Evolutionary conservation across 225 moss, liverwort and hornwort genomes (phyloP).

Genomic region (Pseudoscleropodium purum): DNA sequence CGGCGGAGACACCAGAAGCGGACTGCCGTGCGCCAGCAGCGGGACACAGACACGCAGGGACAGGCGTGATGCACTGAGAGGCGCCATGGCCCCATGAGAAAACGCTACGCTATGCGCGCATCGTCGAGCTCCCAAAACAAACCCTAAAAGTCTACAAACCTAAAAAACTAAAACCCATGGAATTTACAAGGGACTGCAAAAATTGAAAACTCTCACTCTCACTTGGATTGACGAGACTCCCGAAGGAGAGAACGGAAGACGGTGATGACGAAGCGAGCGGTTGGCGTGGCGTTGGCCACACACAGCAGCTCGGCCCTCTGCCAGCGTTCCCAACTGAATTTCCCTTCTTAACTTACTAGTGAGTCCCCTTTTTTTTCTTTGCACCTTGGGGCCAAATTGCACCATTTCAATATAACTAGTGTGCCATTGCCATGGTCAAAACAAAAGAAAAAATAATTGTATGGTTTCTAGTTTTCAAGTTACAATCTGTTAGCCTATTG

Average conservation of each 20-base stretch:
- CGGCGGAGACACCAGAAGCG: constrained; percentile 24
- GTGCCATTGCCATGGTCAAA: too few species aligned
- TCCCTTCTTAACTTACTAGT: too few species aligned
- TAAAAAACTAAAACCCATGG: not conserved
- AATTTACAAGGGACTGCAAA: not conserved
- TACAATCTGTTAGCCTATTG: too few species aligned
- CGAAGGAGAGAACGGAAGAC: not conserved
- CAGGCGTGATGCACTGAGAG: constrained; percentile 26
- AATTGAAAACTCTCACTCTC: not conserved
- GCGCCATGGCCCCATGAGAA: constrained; percentile 50
- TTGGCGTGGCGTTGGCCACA: not conserved
- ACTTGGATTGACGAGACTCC: not conserved
- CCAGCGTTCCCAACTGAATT: not conserved
- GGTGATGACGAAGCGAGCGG: not conserved
- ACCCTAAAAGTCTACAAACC: not conserved
- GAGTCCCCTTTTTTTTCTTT: not conserved
- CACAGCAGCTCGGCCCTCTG: not conserved
- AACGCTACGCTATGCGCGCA: not conserved
- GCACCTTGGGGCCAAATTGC: not conserved
- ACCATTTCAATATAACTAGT: not conserved
- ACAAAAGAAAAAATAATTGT: too few species aligned
- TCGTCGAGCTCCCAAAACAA: not conserved
- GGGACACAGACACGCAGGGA: constrained; percentile 18
- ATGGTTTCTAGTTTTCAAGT: too few species aligned
- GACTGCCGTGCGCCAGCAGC: constrained; percentile 11